A percentile compares a stretch with the other conserved stretches of the same genome.
These are phyloP conservation scores for Typha latifolia DNA, from an alignment of 176 grass and related monocot genomes.

Conservation along the genomic window DNA sequence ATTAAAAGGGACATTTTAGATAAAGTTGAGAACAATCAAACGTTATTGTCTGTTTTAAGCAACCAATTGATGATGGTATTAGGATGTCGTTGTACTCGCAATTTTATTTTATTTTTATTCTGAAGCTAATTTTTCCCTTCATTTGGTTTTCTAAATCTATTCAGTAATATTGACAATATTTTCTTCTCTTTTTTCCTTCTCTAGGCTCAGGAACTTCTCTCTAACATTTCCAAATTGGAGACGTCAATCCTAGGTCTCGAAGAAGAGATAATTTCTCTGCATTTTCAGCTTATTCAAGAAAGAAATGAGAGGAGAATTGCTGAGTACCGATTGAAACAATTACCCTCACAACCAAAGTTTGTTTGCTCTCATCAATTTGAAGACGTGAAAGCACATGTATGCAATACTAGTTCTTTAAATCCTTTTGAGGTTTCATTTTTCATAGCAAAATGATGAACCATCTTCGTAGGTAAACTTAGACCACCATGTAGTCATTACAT, in stretches of 20 bases:
- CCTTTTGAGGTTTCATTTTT: neutral
- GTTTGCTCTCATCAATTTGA: constrained; percentile 28
- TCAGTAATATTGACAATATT: neutral
- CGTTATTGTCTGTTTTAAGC: too few relatives aligned
- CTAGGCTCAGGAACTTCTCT: constrained; percentile 78
- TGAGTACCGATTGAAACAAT: constrained; percentile 66
- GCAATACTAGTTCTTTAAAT: neutral
- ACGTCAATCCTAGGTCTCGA: constrained; percentile 48
- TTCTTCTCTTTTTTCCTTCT: neutral
- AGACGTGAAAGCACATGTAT: constrained; percentile 21
- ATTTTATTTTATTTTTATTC: neutral
- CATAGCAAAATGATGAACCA: neutral
- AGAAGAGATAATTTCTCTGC: constrained; percentile 75
- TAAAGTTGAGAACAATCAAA: too few relatives aligned
- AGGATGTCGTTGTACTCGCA: too few relatives aligned
- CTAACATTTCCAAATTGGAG: constrained; percentile 61
- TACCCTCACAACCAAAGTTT: constrained; percentile 13
- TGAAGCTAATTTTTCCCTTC: neutral
- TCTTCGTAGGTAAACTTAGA: too few relatives aligned
- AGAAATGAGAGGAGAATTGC: constrained; percentile 81
- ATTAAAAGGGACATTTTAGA: too few relatives aligned
- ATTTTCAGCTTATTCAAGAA: constrained; percentile 96
- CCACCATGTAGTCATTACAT: neutral
- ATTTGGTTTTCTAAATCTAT: neutral
- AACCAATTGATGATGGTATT: too few relatives aligned